Conservation (phyloP, 2,329 filamentous ascomycete species). For the Simplicillium aogashimaense region DNA sequence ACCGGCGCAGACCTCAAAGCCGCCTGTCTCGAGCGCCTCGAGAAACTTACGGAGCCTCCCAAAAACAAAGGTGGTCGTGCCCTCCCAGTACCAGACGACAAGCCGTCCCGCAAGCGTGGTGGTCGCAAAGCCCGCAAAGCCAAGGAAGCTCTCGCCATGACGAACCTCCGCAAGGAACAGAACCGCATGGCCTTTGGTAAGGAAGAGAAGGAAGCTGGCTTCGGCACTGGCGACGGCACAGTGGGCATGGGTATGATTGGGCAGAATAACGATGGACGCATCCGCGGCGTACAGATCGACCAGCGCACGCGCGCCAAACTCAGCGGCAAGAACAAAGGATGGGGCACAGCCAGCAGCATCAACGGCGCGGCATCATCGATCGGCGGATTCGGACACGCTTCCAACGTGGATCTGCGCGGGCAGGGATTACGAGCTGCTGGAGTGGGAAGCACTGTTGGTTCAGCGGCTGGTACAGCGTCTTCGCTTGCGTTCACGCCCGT, state of each 20-base stretch:
- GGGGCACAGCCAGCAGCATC: slow-evolving; percentile 64
- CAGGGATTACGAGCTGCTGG: slow-evolving; percentile 74
- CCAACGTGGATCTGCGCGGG: slow-evolving; percentile 60
- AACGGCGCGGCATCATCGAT: slow-evolving; percentile 70
- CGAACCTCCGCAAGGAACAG: slow-evolving; percentile 88
- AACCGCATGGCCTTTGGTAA: slow-evolving; percentile 95
- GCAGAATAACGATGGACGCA: slow-evolving; percentile 74
- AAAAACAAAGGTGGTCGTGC: slow-evolving; percentile 82
- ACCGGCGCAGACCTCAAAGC: slow-evolving; percentile 74
- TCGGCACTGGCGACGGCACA: slow-evolving; percentile 75
- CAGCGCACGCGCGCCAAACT: slow-evolving; percentile 88
- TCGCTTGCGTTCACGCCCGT: slow-evolving; percentile 90
- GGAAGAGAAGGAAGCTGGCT: slow-evolving; percentile 88
- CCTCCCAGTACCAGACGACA: slow-evolving; percentile 88
- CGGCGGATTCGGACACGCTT: slow-evolving; percentile 61
- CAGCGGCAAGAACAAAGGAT: slow-evolving; percentile 90
- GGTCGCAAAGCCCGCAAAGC: slow-evolving; percentile 83
- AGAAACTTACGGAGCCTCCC: slow-evolving; percentile 86
- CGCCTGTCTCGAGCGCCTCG: slow-evolving; percentile 74
- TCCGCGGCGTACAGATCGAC: slow-evolving; percentile 83
- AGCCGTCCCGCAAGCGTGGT: slow-evolving; percentile 85
- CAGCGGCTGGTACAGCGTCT: slow-evolving; percentile 62
- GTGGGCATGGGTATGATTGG: slow-evolving; percentile 94
- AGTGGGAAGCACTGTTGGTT: slow-evolving; percentile 60
- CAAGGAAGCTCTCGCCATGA: slow-evolving; percentile 96